Conservation (phyloP, 257 asterid genomes). For the Linderniella brevidens region DNA sequence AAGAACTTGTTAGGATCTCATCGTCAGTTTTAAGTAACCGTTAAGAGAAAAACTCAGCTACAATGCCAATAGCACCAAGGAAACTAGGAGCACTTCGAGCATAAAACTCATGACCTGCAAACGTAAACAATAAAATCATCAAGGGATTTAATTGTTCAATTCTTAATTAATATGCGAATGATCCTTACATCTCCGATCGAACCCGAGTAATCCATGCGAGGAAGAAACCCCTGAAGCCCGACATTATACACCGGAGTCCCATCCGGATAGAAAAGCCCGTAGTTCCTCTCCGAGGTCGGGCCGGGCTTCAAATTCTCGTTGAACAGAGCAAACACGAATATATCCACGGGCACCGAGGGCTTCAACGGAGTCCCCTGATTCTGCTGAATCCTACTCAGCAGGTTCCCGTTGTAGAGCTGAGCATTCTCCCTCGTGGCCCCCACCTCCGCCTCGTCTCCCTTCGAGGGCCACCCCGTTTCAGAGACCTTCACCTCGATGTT, state of each 20-base stretch:
- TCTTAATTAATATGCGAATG: background rate
- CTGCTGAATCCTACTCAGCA: conserved; percentile 38
- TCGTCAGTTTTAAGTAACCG: no score
- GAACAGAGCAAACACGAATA: conserved; percentile 77
- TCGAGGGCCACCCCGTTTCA: conserved; percentile 97
- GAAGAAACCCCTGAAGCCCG: conserved; percentile 48
- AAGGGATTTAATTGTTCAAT: no score
- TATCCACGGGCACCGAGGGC: conserved; percentile 60
- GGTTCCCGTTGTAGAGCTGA: conserved; percentile 49
- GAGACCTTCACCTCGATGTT: conserved; percentile 58
- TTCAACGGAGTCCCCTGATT: conserved; percentile 73
- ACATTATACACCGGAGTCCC: conserved; percentile 72
- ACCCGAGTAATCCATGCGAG: conserved; percentile 58
- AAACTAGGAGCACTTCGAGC: no score
- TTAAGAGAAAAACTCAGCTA: no score
- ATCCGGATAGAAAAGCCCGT: conserved; percentile 73
- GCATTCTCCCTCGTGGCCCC: conserved; percentile 86
- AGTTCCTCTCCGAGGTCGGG: conserved; percentile 82
- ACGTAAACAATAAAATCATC: no score
- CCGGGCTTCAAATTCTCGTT: conserved; percentile 88
- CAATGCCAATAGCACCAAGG: no score
- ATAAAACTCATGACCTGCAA: no score
- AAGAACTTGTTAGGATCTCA: no score
- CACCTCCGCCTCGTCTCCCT: conserved; percentile 60
- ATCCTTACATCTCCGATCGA: conserved; percentile 38